These are phyloP conservation scores for Bothriochloa decipiens DNA, from an alignment of 176 grass and related monocot species.

Conservation along the genomic window DNA sequence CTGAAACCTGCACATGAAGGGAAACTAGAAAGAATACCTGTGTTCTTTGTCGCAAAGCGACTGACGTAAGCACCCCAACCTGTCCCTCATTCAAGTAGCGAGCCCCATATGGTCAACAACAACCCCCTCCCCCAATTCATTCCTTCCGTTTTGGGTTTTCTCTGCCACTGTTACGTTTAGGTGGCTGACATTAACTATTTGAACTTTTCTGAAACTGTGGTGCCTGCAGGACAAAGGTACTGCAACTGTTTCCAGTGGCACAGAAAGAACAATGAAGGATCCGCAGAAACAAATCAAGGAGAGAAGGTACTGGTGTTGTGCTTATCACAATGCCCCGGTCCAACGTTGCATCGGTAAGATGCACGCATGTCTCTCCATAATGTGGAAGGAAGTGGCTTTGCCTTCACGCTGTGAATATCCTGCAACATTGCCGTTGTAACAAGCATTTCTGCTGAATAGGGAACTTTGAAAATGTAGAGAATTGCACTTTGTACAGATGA, in stretches of 20 bases:
- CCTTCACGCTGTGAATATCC: conserved; percentile 37
- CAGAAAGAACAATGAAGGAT: conserved; percentile 69
- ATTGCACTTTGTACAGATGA: neutral
- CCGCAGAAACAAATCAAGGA: conserved; percentile 10
- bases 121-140: neutral
- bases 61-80: conserved; percentile 63
- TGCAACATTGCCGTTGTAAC: conserved; percentile 21
- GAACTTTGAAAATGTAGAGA: neutral
- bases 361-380: neutral
- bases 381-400: neutral
- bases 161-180: neutral
- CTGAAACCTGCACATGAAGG: conserved; percentile 62
- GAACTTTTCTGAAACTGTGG: conserved; percentile 22
- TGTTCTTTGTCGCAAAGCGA: conserved; percentile 77
- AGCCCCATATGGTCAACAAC: neutral
- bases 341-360: neutral
- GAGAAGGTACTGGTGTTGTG: conserved; percentile 17
- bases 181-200: neutral
- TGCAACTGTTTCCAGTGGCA: conserved; percentile 58
- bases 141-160: neutral
- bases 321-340: neutral
- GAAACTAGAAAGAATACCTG: conserved; percentile 70
- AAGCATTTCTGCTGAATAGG: neutral
- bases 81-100: neutral
- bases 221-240: conserved; percentile 58